These are phyloP conservation scores for Colletotrichum sansevieriae DNA, from an alignment of 2,329 filamentous ascomycete species.

Conservation along the genomic window DNA sequence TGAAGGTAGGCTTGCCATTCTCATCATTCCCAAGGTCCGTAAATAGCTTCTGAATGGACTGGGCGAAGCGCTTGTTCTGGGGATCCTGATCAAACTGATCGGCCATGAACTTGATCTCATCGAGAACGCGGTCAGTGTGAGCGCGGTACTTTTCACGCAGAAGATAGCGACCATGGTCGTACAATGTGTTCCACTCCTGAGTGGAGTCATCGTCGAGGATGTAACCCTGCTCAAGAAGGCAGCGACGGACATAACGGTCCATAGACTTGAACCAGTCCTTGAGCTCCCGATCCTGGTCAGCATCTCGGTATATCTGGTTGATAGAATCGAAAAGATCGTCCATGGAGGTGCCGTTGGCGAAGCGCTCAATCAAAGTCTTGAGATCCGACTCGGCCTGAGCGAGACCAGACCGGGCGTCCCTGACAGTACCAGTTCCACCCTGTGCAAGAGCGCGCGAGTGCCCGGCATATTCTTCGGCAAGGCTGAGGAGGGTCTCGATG, in stretches of 20 bases:
- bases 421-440: constrained; percentile 75
- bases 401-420: constrained; percentile 79
- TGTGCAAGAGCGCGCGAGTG: constrained; percentile 77
- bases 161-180: constrained; percentile 87
- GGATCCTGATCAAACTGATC: constrained; percentile 91
- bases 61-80: constrained; percentile 84
- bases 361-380: constrained; percentile 91
- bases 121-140: constrained; percentile 87
- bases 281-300: constrained; percentile 87
- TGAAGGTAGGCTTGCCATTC: constrained; percentile 88
- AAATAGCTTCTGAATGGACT: constrained; percentile 86
- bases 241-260: constrained; percentile 83
- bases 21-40: constrained; percentile 87
- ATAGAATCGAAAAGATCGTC: constrained; percentile 89
- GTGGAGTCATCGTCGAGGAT: constrained; percentile 86
- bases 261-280: constrained; percentile 89
- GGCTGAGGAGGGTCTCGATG: constrained; percentile 85
- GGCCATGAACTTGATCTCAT: constrained; percentile 90
- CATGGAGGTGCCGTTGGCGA: constrained; percentile 92
- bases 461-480: constrained; percentile 87
- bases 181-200: constrained; percentile 84
- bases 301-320: constrained; percentile 86
- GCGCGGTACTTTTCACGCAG: constrained; percentile 88
- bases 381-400: constrained; percentile 82
- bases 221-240: constrained; percentile 90